Base-by-base conservation (phyloP, 108 stramenopile species). In the Fistulifera pelliculosa region DNA sequence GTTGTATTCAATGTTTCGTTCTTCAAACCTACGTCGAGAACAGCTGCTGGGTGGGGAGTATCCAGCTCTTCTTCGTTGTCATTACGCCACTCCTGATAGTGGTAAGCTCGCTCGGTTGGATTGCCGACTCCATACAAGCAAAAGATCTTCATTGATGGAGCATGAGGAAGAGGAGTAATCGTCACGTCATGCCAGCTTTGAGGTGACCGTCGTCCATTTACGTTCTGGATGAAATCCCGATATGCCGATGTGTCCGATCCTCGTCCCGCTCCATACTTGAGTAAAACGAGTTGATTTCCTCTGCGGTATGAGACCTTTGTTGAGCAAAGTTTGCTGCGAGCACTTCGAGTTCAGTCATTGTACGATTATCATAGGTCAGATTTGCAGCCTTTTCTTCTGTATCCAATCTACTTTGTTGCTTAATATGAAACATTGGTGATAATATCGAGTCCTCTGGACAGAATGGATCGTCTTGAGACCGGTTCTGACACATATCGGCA, bases 61-160 rank as follows among this genome's bases (percentile, higher is more conserved):
- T 48, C 15, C 43, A 54, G 24, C 41, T 21, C 54, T 57, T 17
- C 54, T 0, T 55, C 41, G 19, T 38, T 27, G 27, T 43, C 41
- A 28, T 53, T n/a, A 17, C 38, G 27, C 39, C 61, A 12, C 27
- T 65, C 65, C 55, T 85, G 75, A 64, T 92, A 92, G 54, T 73
- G 79, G 58, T 89, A 94, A 1, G 78, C 72, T 7, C 79, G 69
- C 61, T 93, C 92, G 1, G 94, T 87, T 35, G 73, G 75, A 8
- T 84, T 23, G 31, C 87, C 87, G 15, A 73, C 69, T 7, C 94
- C 94, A 61, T 95, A 95, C 23, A 95, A 28, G 47, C 94, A 95
- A 51, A 80, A 89, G 18, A 92, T 76, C 28, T 84, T 93, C 70
- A 93, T 61, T 14, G 73, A 71, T 11, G 94, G 87, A 15, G 90